Conservation (phyloP, 139 green algal species). For the Edaphochlamys debaryana region DNA sequence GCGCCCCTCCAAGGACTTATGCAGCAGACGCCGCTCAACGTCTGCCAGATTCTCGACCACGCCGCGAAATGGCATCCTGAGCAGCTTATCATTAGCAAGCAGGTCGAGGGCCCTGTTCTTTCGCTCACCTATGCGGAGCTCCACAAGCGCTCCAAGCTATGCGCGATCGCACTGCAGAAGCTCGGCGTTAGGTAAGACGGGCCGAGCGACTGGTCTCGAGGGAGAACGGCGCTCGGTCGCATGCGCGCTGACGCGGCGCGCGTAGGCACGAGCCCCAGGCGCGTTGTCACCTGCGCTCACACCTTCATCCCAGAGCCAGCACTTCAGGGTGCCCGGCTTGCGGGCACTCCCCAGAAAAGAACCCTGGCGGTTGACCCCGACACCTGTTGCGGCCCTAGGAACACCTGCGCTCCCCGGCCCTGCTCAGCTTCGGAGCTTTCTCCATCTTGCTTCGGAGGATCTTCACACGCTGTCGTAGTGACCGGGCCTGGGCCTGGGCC, state of each 20-base stretch:
- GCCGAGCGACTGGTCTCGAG: background rate
- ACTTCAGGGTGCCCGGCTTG: no score
- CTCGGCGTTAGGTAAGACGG: constrained; percentile 68
- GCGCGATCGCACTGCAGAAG: constrained; percentile 64
- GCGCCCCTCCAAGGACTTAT: no score
- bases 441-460: no score
- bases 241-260: no score
- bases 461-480: no score
- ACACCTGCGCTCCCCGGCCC: no score
- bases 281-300: background rate
- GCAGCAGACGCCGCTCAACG: constrained; percentile 19
- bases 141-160: constrained; percentile 52
- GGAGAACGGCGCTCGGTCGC: background rate
- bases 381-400: no score
- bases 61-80: constrained; percentile 66
- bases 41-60: constrained; percentile 26
- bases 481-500: no score
- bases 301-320: no score
- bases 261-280: background rate
- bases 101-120: constrained; percentile 44
- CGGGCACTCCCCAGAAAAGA: no score
- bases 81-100: constrained; percentile 66
- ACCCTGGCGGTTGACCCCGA: no score
- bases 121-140: constrained; percentile 73
- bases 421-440: no score